Base-by-base conservation (phyloP, 768 basidiomycete genomes). In the Filobasidium wieringae region DNA sequence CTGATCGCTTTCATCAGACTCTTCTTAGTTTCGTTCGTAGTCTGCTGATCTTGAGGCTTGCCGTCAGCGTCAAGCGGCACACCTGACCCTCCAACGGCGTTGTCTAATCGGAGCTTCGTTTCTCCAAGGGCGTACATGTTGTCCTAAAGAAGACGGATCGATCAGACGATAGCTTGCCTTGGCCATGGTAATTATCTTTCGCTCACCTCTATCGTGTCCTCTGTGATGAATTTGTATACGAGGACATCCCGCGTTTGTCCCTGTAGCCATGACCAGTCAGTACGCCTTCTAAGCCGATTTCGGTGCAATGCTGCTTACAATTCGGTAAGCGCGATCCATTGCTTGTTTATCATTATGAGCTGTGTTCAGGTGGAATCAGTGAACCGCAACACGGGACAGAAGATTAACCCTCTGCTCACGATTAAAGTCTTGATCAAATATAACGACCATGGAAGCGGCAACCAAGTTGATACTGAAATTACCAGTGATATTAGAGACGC, bases 361-460 rank as follows among this genome's bases (percentile, higher is more conserved):
- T 60, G 55, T 58, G 52, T 1, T 15, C 26, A 36, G n/a, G 33
- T 7, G 26, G 47, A 51, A n/a, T 14, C 12, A 26, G 27, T 32
- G 14, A 37, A 17, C 27, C 12, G 26, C 12, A 22, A 39, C 36
- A 9, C 26, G 7, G 47, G 19, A 51, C 1, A n/a, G 17, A 2
- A 30, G 19, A 24, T 2, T 1, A 29, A 7, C 31, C 51, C 4
- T 4, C 7, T 14, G 26, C 60, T 33, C 37, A 62, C 55, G 73
- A 71, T 97, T 97, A 76, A 96, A 99, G 72, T 97, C 93, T 69
- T 93, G 91, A 70, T 99, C 93, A 69, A 91, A 95, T 58, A 72
- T 86, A 67, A 97, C 86, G 39, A 99, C 93, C 36, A 91, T 90
- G 43, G 87, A 91, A 0, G 93, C 92, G 1, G 91, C 90, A 1